phyloP scores from a whole-genome alignment of 179 eudicot species.

The Beta corolliflora region DNA sequence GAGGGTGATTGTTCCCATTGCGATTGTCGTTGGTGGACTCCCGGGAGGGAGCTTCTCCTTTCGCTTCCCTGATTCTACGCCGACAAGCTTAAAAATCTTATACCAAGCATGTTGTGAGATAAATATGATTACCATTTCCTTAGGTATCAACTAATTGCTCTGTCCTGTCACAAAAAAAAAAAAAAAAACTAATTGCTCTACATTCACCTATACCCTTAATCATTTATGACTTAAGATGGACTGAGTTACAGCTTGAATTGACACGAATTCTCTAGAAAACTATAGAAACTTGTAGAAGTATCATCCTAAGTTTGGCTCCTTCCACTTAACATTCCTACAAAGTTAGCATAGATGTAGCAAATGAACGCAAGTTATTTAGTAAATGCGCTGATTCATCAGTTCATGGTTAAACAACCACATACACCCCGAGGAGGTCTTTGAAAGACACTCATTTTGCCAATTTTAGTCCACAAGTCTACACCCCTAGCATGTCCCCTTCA shows the following conservation, averaged over 20 bases:
- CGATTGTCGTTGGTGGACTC: too few relatives aligned
- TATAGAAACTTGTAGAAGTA: constrained; percentile 5
- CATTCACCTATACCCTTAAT: neutral
- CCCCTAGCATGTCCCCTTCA: neutral
- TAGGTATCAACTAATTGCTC: too few relatives aligned
- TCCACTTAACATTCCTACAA: neutral
- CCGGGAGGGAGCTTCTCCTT: too few relatives aligned
- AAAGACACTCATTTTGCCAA: neutral
- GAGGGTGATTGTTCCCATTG: too few relatives aligned
- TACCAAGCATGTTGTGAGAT: too few relatives aligned
- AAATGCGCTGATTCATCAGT: neutral
- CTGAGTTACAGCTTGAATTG: neutral
- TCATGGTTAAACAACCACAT: constrained; percentile 1
- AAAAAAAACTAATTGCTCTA: too few relatives aligned
- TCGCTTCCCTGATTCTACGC: too few relatives aligned
- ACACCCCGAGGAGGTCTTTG: neutral
- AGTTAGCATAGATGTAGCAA: neutral
- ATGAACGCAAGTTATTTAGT: neutral
- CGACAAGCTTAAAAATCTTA: too few relatives aligned
- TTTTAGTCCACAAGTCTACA: neutral
- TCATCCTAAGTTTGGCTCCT: neutral
- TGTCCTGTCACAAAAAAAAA: too few relatives aligned
- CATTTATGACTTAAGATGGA: neutral
- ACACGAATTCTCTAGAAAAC: neutral
- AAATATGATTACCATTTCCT: too few relatives aligned